Evolutionary conservation across 208 protist genomes (phyloP).

Genomic region (Blastocrithidia nonstop): DNA sequence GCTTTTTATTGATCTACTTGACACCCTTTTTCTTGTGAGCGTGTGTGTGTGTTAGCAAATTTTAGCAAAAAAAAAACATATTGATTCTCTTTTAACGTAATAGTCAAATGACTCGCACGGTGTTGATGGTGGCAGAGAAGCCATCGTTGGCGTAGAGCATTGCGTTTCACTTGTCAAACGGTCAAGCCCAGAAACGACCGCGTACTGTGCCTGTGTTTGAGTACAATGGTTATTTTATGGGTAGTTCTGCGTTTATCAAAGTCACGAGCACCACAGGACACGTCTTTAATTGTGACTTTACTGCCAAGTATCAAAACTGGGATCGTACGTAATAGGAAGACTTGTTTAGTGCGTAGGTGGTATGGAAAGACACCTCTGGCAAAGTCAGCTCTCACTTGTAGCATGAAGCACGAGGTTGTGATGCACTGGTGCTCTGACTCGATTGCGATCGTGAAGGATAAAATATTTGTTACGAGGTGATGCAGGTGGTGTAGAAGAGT

Average conservation of each 20-base stretch:
- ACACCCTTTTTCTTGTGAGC: too few relatives aligned
- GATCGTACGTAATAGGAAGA: slow-evolving; percentile 53
- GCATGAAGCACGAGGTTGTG: slow-evolving; percentile 29
- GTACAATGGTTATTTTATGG: slow-evolving; percentile 70
- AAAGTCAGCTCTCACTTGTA: slow-evolving; percentile 69
- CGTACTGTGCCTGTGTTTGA: slow-evolving; percentile 49
- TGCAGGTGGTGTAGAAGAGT: slow-evolving; percentile 40
- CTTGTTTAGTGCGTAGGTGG: slow-evolving; percentile 81
- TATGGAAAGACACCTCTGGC: slow-evolving; percentile 50
- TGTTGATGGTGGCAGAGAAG: slow-evolving; percentile 92
- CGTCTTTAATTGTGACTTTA: slow-evolving; percentile 90
- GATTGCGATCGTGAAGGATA: slow-evolving; percentile 95
- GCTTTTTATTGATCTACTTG: too few relatives aligned
- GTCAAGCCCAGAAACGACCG: slow-evolving; percentile 13
- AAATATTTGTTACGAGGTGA: slow-evolving; percentile 96
- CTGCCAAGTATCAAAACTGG: slow-evolving; percentile 73
- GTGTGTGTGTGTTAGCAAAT: too few relatives aligned
- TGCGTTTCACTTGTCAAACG: slow-evolving; percentile 53
- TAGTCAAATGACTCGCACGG: too few relatives aligned
- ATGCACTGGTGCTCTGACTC: slow-evolving; percentile 88
- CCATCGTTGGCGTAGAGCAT: slow-evolving; percentile 88
- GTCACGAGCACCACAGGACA: slow-evolving; percentile 96
- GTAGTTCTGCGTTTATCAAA: slow-evolving; percentile 85
- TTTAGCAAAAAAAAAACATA: too few relatives aligned
- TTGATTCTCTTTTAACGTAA: too few relatives aligned